Evolutionary conservation across 306 rosid species (phyloP).

Genomic region (Lathyrus oleraceus): DNA sequence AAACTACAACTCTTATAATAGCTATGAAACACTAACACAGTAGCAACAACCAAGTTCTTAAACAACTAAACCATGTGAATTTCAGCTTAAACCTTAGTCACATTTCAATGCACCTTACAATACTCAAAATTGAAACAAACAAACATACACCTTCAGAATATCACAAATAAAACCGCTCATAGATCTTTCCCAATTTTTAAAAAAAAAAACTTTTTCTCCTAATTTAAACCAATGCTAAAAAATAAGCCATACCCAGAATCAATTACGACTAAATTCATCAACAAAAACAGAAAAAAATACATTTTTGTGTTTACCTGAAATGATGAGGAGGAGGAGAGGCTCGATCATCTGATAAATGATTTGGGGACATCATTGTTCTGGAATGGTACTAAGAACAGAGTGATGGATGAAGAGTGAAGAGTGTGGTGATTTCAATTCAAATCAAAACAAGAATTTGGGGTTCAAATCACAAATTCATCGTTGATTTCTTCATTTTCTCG

Average conservation of each 20-base stretch:
- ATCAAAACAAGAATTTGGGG: slow-evolving; percentile 20
- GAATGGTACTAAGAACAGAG: neutral
- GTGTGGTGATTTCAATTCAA: slow-evolving; percentile 10
- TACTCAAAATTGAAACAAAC: slow-evolving; percentile 25
- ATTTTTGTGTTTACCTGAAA: slow-evolving; percentile 52
- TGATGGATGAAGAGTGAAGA: slow-evolving; percentile 23
- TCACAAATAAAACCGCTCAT: slow-evolving; percentile 14
- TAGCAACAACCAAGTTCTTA: slow-evolving; percentile 26
- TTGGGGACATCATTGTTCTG: slow-evolving; percentile 74
- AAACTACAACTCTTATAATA: neutral
- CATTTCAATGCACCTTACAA: slow-evolving; percentile 8
- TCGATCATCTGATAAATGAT: slow-evolving; percentile 71
- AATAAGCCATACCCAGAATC: slow-evolving; percentile 23
- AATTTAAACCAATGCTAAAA: slow-evolving; percentile 12
- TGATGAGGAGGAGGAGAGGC: slow-evolving; percentile 60
- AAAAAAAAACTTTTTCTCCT: neutral
- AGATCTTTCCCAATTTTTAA: neutral
- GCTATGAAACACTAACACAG: neutral
- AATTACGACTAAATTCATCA: neutral
- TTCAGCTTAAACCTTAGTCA: slow-evolving; percentile 7
- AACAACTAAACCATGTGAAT: neutral
- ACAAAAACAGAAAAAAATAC: neutral
- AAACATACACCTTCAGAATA: neutral
- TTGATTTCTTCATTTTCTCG: slow-evolving; percentile 18
- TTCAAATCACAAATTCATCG: slow-evolving; percentile 39